These are phyloP conservation scores for Ascochyta koolunga DNA, from an alignment of 2,329 filamentous ascomycete species.

Conservation along the genomic window DNA sequence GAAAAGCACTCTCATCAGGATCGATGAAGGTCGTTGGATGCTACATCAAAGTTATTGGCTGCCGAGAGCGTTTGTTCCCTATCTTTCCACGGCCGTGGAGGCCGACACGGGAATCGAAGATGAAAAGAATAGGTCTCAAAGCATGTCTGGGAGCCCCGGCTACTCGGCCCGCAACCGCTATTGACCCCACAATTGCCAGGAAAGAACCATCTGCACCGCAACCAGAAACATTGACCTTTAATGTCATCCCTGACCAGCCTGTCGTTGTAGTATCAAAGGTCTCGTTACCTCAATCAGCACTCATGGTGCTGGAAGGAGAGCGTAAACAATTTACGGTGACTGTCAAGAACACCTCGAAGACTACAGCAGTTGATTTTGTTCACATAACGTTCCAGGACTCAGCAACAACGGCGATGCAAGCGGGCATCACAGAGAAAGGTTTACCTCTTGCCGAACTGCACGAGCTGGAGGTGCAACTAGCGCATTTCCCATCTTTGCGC, in stretches of 20 bases:
- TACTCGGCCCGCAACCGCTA: conserved; percentile 45
- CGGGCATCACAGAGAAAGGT: conserved; percentile 76
- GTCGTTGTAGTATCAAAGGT: conserved; percentile 75
- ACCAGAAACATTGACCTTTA: conserved; percentile 62
- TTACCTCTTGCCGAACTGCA: conserved; percentile 80
- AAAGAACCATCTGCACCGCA: conserved; percentile 37
- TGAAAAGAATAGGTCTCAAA: conserved; percentile 74
- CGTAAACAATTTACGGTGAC: conserved; percentile 77
- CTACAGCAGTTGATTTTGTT: conserved; percentile 79
- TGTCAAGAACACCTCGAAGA: conserved; percentile 74
- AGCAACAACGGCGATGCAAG: conserved; percentile 76
- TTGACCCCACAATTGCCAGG: conserved; percentile 32
- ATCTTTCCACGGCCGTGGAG: conserved; percentile 82
- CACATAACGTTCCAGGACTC: conserved; percentile 91
- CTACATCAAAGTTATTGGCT: conserved; percentile 78
- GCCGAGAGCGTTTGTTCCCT: conserved; percentile 80
- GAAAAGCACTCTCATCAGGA: conserved; percentile 71
- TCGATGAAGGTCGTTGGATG: conserved; percentile 78
- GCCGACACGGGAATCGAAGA: conserved; percentile 70
- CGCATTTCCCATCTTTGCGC: conserved; percentile 68
- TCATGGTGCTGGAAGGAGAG: conserved; percentile 95
- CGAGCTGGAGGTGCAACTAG: conserved; percentile 81
- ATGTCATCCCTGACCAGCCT: conserved; percentile 81
- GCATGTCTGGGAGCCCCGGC: conserved; percentile 57
- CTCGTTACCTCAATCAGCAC: conserved; percentile 78